Evolutionary conservation across 768 basidiomycete genomes (phyloP), one percentile per base, ranked within the genome.

Genomic region (Naematelia encephala): DNA sequence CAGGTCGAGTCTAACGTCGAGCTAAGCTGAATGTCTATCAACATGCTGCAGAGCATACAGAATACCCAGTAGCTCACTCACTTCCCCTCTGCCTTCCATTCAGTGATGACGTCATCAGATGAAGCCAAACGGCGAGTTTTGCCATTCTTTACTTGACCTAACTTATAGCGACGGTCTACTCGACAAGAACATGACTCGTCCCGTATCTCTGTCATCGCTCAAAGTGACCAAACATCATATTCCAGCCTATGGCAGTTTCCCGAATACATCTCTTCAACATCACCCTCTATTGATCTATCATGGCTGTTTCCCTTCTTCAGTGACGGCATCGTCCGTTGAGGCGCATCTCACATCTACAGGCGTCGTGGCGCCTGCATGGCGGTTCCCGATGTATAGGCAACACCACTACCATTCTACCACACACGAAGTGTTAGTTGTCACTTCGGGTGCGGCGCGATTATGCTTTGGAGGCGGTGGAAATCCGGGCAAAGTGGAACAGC

Each of bases 351-450:
- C 46, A 14, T 67, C 57, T 26, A 63, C 78, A 25, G 79, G 76
- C 8, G 77, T 78, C n/a, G 72, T 74, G 13, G 58, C 59, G 30
- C 80, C 80, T 2, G 73, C 78, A 55, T 81, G 81, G 80, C 75
- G 78, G 13, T 82, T 78, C 66, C 76, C 79, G 23, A 80, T 80
- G 79, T 81, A 80, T 70, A 61, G 54, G 44, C 70, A 70, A 25
- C 74, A 77, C 23, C 80, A 82, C 62, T 82, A 78, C 64, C 80
- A 82, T 60, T 78, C 77, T n/a, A 80, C 78, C 42, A 78, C 78
- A 12, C 78, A 81, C 74, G 80, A 81, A 56, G 73, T 82, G 14
- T 63, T 81, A 56, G 75, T 76, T 47, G 66, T 81, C 39, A 62
- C 64, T 11, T 48, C 54, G 4, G 80, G 80, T 1, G 57, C 72